These are phyloP conservation scores for Nakaseomyces kungkrabaensis DNA, from an alignment of 1,139 yeast species.

Conservation along the genomic window DNA sequence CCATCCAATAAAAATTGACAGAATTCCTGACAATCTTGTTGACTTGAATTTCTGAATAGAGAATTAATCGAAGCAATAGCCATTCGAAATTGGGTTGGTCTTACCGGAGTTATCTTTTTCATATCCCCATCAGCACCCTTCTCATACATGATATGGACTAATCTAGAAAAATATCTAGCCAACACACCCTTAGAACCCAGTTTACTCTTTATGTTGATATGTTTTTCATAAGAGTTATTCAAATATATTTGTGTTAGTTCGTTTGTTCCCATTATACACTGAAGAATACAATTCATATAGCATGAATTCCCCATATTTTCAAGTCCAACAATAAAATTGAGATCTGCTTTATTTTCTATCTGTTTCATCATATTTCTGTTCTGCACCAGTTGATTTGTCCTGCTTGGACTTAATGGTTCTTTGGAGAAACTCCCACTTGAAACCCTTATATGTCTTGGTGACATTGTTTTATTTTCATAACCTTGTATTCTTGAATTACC, in stretches of 20 bases:
- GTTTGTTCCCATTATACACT: slow-evolving; percentile 57
- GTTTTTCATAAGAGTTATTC: slow-evolving; percentile 52
- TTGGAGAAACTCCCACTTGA: not conserved
- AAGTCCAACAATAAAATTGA: slow-evolving; percentile 46
- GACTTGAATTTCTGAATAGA: slow-evolving; percentile 59
- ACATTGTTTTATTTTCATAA: not conserved
- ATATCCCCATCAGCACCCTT: slow-evolving; percentile 11
- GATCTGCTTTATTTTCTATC: slow-evolving; percentile 6
- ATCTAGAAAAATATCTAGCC: slow-evolving; percentile 61
- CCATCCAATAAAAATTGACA: slow-evolving; percentile 75
- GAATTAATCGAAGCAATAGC: slow-evolving; percentile 57
- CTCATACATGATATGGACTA: slow-evolving; percentile 48
- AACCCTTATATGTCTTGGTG: not conserved
- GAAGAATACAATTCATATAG: slow-evolving; percentile 85
- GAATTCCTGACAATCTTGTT: slow-evolving; percentile 90
- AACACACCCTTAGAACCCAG: slow-evolving; percentile 78
- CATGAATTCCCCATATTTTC: slow-evolving; percentile 85
- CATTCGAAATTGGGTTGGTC: slow-evolving; percentile 39
- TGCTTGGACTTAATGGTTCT: not conserved
- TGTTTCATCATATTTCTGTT: slow-evolving; percentile 3
- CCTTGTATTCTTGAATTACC: not conserved
- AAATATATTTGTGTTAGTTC: slow-evolving; percentile 40
- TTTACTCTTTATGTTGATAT: slow-evolving; percentile 64
- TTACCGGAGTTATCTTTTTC: slow-evolving; percentile 27
- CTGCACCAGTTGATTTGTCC: not conserved